Conservation (phyloP, 345 rosid genomes). For the Leavenworthia alabamica region DNA sequence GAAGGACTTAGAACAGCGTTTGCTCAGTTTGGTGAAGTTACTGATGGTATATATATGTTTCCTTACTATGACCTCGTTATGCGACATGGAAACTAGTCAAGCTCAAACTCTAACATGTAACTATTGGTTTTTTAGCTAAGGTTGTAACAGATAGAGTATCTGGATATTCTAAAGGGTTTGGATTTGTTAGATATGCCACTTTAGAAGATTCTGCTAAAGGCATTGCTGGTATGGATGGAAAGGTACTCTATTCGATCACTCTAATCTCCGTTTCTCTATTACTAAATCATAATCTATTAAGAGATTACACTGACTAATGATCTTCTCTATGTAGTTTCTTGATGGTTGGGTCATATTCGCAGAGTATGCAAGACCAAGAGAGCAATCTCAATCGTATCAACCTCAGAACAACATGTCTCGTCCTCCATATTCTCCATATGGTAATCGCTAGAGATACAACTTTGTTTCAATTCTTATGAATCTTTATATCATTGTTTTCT, state of each 20-base stretch:
- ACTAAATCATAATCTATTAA: background rate
- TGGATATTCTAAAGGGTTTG: conserved; percentile 89
- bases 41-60: conserved; percentile 53
- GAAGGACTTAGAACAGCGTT: conserved; percentile 68
- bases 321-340: conserved; percentile 38
- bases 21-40: conserved; percentile 69
- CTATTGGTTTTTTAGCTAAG: conserved; percentile 45
- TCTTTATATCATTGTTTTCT: background rate
- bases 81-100: background rate
- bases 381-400: conserved; percentile 21
- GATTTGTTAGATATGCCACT: conserved; percentile 73
- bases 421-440: conserved; percentile 32
- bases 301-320: background rate
- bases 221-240: conserved; percentile 81
- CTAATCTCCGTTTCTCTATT: too few species aligned
- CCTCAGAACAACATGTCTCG: conserved; percentile 33
- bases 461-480: conserved; percentile 5
- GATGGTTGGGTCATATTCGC: conserved; percentile 87
- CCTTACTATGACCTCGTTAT: background rate
- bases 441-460: conserved; percentile 20
- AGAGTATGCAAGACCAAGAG: conserved; percentile 58
- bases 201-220: conserved; percentile 84
- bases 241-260: conserved; percentile 33
- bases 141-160: conserved; percentile 76
- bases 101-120: background rate